These are phyloP conservation scores for Ammopiptanthus mongolicus DNA, from an alignment of 306 rosid species.

Conservation along the genomic window DNA sequence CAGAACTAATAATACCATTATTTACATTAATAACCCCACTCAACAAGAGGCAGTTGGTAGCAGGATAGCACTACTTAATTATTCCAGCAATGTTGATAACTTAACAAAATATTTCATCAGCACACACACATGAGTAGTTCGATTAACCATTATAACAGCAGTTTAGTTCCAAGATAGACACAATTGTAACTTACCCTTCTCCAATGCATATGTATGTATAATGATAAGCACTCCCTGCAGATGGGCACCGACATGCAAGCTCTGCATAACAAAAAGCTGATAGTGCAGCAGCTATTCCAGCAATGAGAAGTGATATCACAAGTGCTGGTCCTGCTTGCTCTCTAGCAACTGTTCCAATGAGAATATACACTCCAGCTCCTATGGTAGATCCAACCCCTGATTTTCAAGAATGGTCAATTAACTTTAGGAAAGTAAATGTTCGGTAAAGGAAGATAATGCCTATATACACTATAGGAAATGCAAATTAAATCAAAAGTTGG, in stretches of 20 bases:
- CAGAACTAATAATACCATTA: not conserved
- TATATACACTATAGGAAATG: not conserved
- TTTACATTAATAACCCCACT: not conserved
- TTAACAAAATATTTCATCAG: not conserved
- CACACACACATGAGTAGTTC: not conserved
- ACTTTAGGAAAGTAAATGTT: not conserved
- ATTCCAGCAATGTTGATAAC: not conserved
- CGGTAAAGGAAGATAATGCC: not conserved
- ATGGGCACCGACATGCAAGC: slow-evolving; percentile 93
- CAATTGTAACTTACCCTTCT: slow-evolving; percentile 64
- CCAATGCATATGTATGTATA: slow-evolving; percentile 89
- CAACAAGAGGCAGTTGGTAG: not conserved
- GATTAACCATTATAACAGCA: not conserved
- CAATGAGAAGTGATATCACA: slow-evolving; percentile 66
- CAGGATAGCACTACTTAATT: not conserved
- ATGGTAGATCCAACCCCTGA: slow-evolving; percentile 90
- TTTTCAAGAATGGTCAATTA: slow-evolving; percentile 20
- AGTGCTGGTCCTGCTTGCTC: slow-evolving; percentile 91
- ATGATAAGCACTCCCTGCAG: slow-evolving; percentile 97
- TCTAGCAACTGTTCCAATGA: slow-evolving; percentile 94
- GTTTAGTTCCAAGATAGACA: not conserved
- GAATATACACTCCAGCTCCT: slow-evolving; percentile 99
- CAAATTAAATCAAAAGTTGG: slow-evolving; percentile 10
- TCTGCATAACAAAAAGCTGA: slow-evolving; percentile 95
- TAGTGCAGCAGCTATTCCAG: slow-evolving; percentile 89